phyloP scores from a whole-genome alignment of 2,329 filamentous ascomycete species.

The Penicillium hordei region DNA sequence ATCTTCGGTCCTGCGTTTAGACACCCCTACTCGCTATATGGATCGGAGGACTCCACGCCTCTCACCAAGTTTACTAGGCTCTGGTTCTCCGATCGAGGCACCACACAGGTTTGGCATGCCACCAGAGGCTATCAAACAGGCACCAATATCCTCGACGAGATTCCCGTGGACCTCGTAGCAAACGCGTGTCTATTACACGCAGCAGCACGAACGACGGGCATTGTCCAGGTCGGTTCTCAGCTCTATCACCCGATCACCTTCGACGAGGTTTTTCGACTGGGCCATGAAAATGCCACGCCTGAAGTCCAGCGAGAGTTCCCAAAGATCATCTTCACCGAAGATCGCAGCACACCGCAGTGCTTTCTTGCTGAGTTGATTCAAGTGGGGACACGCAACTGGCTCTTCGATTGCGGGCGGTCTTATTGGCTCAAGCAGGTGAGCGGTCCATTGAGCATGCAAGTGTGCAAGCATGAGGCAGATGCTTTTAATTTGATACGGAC shows the following conservation, averaged over 20 bases:
- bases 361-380: conserved; percentile 36
- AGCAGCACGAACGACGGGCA: conserved; percentile 30
- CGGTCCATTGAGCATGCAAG: conserved; percentile 30
- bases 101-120: conserved; percentile 33
- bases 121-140: conserved; percentile 30
- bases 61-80: conserved; percentile 33
- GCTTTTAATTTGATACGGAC: conserved; percentile 24
- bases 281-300: conserved; percentile 21
- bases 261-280: conserved; percentile 27
- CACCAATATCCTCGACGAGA: conserved; percentile 34
- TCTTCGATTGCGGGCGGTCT: conserved; percentile 35
- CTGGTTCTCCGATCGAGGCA: conserved; percentile 26
- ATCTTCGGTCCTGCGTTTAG: conserved; percentile 33
- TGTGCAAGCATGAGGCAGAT: conserved; percentile 28
- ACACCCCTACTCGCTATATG: conserved; percentile 33
- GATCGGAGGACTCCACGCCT: conserved; percentile 33
- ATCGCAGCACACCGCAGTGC: conserved; percentile 27
- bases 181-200: conserved; percentile 34
- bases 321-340: conserved; percentile 30
- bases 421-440: conserved; percentile 35
- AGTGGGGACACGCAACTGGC: conserved; percentile 34
- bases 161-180: conserved; percentile 36
- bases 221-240: conserved; percentile 32
- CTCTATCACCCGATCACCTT: conserved; percentile 32
- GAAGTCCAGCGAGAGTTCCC: conserved; percentile 26